These are phyloP conservation scores for Candolleomyces efflorescens DNA, from an alignment of 768 basidiomycete genomes.

Conservation along the genomic window DNA sequence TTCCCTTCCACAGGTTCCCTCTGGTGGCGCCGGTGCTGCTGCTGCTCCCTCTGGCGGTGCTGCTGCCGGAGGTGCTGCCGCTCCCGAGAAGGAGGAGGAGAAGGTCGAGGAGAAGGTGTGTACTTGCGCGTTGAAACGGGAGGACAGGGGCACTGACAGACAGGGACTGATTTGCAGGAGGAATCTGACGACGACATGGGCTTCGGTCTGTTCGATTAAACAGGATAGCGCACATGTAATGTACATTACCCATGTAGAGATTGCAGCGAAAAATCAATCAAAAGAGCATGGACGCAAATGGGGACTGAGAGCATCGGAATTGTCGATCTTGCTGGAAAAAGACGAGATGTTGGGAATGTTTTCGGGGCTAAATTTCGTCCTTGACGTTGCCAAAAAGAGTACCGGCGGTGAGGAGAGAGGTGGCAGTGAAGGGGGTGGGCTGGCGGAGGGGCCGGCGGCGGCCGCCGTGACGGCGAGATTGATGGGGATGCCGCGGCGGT, in stretches of 20 bases:
- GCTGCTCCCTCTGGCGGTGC: constrained; percentile 49
- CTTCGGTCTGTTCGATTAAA: constrained; percentile 96
- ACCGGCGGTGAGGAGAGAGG: constrained; percentile 26
- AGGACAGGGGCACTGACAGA: constrained; percentile 6
- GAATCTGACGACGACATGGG: constrained; percentile 99
- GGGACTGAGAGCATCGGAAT: not conserved
- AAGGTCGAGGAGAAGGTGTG: constrained; percentile 86
- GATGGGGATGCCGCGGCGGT: not conserved
- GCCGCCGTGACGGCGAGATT: not conserved
- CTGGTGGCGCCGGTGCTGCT: constrained; percentile 76
- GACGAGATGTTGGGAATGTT: not conserved
- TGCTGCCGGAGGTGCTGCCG: constrained; percentile 56
- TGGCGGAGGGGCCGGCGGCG: constrained; percentile 13
- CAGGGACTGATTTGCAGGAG: constrained; percentile 44
- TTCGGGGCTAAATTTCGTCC: not conserved
- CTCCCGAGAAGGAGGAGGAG: constrained; percentile 78
- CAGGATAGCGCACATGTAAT: constrained; percentile 6
- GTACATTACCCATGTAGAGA: not conserved
- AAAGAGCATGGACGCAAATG: not conserved
- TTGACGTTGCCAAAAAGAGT: constrained; percentile 13
- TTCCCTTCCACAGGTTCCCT: constrained; percentile 52
- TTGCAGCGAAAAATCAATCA: not conserved
- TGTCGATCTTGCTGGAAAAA: not conserved
- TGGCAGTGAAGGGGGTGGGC: constrained; percentile 17
- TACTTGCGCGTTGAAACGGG: constrained; percentile 10